Evolutionary conservation across 768 basidiomycete genomes (phyloP).

Genomic region (Auricularia sp.): DNA sequence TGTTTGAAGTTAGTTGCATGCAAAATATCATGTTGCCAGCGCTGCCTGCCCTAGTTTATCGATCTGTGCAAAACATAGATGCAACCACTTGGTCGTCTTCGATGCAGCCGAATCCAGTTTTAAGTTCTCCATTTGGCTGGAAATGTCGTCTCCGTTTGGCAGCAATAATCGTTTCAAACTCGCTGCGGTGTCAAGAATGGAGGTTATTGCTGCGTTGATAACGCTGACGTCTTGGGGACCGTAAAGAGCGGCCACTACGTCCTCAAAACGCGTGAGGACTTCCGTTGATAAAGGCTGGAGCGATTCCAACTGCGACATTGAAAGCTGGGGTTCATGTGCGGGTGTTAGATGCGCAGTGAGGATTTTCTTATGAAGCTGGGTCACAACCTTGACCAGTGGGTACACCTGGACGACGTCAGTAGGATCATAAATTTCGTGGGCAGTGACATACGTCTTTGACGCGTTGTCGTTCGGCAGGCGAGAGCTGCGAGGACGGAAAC

Average conservation of each 20-base stretch:
- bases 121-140: conserved; percentile 16
- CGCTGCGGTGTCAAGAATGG: conserved; percentile 27
- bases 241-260: conserved; percentile 58
- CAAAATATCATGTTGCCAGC: not conserved
- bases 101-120: conserved; percentile 9
- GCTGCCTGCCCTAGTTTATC: conserved; percentile 22
- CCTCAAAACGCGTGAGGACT: conserved; percentile 49
- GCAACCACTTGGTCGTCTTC: conserved; percentile 48
- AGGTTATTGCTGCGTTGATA: conserved; percentile 29
- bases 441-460: conserved; percentile 5
- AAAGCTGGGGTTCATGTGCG: conserved; percentile 10
- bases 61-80: conserved; percentile 54
- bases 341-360: conserved; percentile 35
- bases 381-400: conserved; percentile 46
- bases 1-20: no score
- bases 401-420: conserved; percentile 35
- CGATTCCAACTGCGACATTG: conserved; percentile 34
- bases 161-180: conserved; percentile 11
- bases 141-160: conserved; percentile 14
- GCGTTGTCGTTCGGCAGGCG: conserved; percentile 40
- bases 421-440: not conserved
- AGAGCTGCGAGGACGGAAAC: conserved; percentile 23
- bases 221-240: conserved; percentile 43
- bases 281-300: conserved; percentile 40
- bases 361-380: conserved; percentile 54